phyloP scores from a whole-genome alignment of 495 filamentous ascomycete genomes.

The Podospora appendiculata region DNA sequence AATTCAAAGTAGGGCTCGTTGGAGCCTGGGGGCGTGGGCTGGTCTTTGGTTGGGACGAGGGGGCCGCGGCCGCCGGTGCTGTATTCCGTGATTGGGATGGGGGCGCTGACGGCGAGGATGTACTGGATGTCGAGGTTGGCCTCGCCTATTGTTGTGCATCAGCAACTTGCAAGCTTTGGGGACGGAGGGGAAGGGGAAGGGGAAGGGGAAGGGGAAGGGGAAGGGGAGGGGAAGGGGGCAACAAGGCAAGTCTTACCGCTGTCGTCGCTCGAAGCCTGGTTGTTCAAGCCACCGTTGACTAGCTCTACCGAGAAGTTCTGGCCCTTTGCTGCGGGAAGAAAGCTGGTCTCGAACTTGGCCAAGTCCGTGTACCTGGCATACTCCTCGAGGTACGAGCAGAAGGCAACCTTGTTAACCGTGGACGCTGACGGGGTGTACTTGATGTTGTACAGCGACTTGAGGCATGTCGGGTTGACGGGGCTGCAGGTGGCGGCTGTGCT shows the following conservation, averaged over 20 bases:
- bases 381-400: constrained; percentile 43
- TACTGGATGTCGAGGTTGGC: constrained; percentile 75
- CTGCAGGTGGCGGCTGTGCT: constrained; percentile 31
- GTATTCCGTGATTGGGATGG: constrained; percentile 33
- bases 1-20: constrained; percentile 79
- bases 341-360: constrained; percentile 39
- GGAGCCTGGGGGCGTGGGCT: constrained; percentile 39
- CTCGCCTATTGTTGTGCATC: constrained; percentile 30
- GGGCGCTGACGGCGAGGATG: constrained; percentile 42
- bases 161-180: too few relatives aligned
- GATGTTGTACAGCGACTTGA: constrained; percentile 53
- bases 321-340: constrained; percentile 33
- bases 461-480: constrained; percentile 49
- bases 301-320: constrained; percentile 54
- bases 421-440: constrained; percentile 16
- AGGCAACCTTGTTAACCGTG: constrained; percentile 23
- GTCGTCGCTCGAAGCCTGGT: constrained; percentile 26
- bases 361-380: constrained; percentile 55
- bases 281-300: constrained; percentile 50
- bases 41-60: constrained; percentile 53
- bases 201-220: not conserved
- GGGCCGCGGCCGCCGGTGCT: constrained; percentile 36
- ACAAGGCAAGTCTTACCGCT: constrained; percentile 12
- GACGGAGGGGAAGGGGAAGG: not conserved
- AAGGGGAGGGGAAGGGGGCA: not conserved